Conservation (phyloP, 2,329 filamentous ascomycete genomes). For the Colletotrichum brevisporum region DNA sequence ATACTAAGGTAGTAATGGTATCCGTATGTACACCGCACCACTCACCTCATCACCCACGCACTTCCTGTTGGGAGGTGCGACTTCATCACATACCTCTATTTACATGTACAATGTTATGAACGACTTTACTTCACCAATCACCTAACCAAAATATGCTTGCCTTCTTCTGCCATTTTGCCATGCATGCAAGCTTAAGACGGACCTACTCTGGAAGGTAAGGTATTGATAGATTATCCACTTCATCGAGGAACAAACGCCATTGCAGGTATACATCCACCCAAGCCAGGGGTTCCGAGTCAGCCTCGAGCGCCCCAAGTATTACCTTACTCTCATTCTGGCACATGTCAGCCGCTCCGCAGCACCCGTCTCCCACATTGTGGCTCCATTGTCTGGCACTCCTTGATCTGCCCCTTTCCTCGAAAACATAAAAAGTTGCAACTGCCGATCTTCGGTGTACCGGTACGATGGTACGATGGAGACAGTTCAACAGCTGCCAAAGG, state of each 20-base stretch:
- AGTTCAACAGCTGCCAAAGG: not conserved
- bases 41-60: too few relatives aligned
- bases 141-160: too few relatives aligned
- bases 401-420: not conserved
- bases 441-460: not conserved
- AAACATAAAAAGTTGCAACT: not conserved
- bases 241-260: conserved; percentile 27
- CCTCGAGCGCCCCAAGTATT: conserved; percentile 8
- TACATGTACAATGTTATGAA: too few relatives aligned
- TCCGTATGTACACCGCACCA: too few relatives aligned
- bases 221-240: not conserved
- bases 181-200: too few relatives aligned
- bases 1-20: too few relatives aligned
- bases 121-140: too few relatives aligned
- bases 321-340: not conserved
- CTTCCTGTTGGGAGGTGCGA: too few relatives aligned
- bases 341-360: conserved; percentile 16
- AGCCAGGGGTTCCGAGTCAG: conserved; percentile 16
- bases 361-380: conserved; percentile 3
- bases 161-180: too few relatives aligned
- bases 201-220: not conserved
- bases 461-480: not conserved
- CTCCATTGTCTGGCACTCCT: conserved; percentile 20
- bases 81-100: too few relatives aligned
- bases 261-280: conserved; percentile 20